These are phyloP conservation scores for Stygiomarasmius scandens DNA, from an alignment of 1,284 basidiomycete species.

Conservation along the genomic window DNA sequence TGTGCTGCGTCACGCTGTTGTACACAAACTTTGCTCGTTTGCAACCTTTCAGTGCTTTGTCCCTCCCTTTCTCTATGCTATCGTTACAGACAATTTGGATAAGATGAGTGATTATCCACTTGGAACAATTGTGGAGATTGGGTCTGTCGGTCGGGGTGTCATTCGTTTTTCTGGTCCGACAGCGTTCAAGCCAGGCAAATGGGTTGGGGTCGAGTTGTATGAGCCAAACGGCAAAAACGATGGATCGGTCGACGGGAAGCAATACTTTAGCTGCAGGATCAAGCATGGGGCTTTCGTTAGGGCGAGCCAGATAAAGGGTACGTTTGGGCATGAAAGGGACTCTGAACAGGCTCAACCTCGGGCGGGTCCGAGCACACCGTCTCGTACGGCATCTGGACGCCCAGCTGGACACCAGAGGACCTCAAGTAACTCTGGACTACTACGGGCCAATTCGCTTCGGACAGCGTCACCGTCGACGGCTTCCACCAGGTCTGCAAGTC, in stretches of 20 bases:
- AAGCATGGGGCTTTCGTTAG: slow-evolving; percentile 90
- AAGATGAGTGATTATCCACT: slow-evolving; percentile 41
- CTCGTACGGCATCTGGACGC: slow-evolving; percentile 6
- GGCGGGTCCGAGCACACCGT: not conserved
- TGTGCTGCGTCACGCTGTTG: not conserved
- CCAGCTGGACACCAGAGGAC: slow-evolving; percentile 47
- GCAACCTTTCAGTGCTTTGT: not conserved
- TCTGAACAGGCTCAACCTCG: slow-evolving; percentile 17
- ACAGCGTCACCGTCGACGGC: slow-evolving; percentile 36
- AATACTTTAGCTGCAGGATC: slow-evolving; percentile 84
- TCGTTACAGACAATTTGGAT: not conserved
- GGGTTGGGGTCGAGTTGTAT: slow-evolving; percentile 92
- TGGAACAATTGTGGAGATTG: slow-evolving; percentile 73
- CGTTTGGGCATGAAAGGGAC: slow-evolving; percentile 50
- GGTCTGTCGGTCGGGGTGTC: slow-evolving; percentile 71
- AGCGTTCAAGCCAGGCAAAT: slow-evolving; percentile 86
- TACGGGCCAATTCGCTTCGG: slow-evolving; percentile 39
- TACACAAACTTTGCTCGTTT: not conserved
- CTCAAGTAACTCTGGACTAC: slow-evolving; percentile 36
- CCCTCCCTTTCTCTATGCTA: not conserved
- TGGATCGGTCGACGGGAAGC: slow-evolving; percentile 81
- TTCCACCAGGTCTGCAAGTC: slow-evolving; percentile 38
- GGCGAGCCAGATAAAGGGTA: slow-evolving; percentile 80
- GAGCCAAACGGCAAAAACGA: slow-evolving; percentile 94
- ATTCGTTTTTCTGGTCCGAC: slow-evolving; percentile 89